Evolutionary conservation across 1,139 yeast species (phyloP).

Genomic region (Yamadazyma triangularis): DNA sequence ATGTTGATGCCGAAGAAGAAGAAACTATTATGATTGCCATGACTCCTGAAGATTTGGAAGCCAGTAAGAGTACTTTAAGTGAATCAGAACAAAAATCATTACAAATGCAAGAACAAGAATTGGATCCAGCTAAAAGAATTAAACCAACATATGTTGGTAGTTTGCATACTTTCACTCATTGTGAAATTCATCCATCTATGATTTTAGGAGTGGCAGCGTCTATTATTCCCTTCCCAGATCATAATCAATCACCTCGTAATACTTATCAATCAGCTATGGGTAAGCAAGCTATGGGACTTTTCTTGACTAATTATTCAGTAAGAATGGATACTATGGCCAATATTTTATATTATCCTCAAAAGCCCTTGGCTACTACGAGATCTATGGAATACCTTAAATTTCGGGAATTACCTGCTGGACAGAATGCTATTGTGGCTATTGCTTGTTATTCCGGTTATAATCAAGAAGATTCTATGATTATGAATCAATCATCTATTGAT

Average conservation of each 20-base stretch:
- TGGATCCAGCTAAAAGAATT: constrained; percentile 85
- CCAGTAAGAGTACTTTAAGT: constrained; percentile 49
- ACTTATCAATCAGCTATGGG: constrained; percentile 99
- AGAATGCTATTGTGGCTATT: constrained; percentile 97
- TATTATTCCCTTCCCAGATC: constrained; percentile 99
- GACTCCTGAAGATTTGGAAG: constrained; percentile 95
- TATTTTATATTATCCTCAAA: constrained; percentile 94
- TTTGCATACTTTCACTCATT: constrained; percentile 87
- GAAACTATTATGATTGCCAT: constrained; percentile 97
- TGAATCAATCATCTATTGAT: constrained; percentile 97
- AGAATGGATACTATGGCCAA: constrained; percentile 99
- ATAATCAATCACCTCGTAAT: constrained; percentile 98
- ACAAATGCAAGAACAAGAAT: constrained; percentile 44
- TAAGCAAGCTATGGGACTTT: constrained; percentile 99
- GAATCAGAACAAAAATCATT: constrained; percentile 42
- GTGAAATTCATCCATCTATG: constrained; percentile 99
- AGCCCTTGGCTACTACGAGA: constrained; percentile 98
- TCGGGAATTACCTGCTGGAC: constrained; percentile 98
- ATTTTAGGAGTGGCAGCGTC: constrained; percentile 98
- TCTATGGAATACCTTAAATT: constrained; percentile 97
- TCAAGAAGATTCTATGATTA: constrained; percentile 99
- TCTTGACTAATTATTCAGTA: constrained; percentile 87
- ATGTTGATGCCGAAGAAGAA: constrained; percentile 96
- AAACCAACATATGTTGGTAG: constrained; percentile 60
- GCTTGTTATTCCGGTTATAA: constrained; percentile 97